Percentiles rank a stretch among this genome's conserved stretches.
These are phyloP conservation scores for Nicotiana otophora DNA, from an alignment of 257 asterid species.

Conservation along the genomic window DNA sequence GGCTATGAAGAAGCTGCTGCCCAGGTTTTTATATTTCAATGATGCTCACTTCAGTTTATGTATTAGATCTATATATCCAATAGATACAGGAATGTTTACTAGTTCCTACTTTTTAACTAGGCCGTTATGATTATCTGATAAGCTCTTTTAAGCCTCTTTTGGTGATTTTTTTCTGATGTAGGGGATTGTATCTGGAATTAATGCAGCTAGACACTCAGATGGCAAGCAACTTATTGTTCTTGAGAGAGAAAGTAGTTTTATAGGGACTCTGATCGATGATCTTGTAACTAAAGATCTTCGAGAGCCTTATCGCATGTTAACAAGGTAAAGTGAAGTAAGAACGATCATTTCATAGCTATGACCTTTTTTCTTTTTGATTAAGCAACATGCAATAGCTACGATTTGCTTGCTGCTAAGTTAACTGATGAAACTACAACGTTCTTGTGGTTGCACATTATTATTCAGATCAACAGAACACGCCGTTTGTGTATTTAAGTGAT, in stretches of 20 bases:
- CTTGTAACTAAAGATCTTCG: conserved; percentile 94
- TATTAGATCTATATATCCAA: not conserved
- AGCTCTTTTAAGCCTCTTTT: not conserved
- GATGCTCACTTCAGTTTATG: not conserved
- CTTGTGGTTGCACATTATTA: not conserved
- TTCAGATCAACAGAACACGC: not conserved
- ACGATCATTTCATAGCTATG: not conserved
- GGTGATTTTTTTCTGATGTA: conserved; percentile 24
- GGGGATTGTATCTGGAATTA: conserved; percentile 95
- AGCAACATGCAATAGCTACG: too few species aligned
- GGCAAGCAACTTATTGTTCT: conserved; percentile 77
- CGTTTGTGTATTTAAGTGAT: not conserved
- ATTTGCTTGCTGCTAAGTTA: not conserved
- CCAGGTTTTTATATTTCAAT: conserved; percentile 49
- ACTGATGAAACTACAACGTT: not conserved
- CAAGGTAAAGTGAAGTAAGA: conserved; percentile 34
- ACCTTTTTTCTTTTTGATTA: too few species aligned
- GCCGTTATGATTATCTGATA: not conserved
- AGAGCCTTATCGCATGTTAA: conserved; percentile 96
- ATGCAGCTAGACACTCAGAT: conserved; percentile 90
- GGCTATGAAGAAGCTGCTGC: conserved; percentile 99
- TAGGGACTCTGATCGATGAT: conserved; percentile 95
- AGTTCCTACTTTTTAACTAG: not conserved
- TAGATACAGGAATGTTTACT: not conserved
- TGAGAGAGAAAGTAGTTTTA: conserved; percentile 96